A percentile compares a stretch with the other conserved stretches of the same genome.
phyloP scores from a whole-genome alignment of 1,139 yeast genomes.

The Lodderomyces orthopsilosis region DNA sequence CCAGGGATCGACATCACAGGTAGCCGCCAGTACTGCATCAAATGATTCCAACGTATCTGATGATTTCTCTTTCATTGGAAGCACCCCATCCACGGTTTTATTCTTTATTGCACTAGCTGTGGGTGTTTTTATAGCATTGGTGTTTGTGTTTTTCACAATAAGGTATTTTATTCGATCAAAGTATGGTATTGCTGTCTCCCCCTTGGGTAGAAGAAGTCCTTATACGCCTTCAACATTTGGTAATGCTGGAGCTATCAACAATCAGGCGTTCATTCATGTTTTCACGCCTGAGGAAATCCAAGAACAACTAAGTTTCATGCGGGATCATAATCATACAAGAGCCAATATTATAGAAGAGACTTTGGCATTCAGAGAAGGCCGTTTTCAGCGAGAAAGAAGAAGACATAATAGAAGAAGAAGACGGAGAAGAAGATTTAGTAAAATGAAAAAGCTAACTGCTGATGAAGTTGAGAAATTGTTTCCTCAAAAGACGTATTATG shows the following conservation, averaged over 20 bases:
- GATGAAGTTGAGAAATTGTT: slow-evolving; percentile 65
- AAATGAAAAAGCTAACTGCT: slow-evolving; percentile 54
- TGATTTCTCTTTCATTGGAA: slow-evolving; percentile 23
- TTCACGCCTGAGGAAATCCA: slow-evolving; percentile 24
- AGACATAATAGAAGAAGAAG: slow-evolving; percentile 26
- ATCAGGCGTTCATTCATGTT: slow-evolving; percentile 12
- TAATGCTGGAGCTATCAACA: slow-evolving; percentile 3
- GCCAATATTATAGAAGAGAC: slow-evolving; percentile 32
- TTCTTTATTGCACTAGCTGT: slow-evolving; percentile 62
- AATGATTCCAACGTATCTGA: background rate
- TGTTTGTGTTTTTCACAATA: slow-evolving; percentile 57
- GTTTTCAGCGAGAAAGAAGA: slow-evolving; percentile 19
- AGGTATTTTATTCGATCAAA: slow-evolving; percentile 56
- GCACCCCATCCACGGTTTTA: slow-evolving; percentile 57
- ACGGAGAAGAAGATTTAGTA: slow-evolving; percentile 37
- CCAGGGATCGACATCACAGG: background rate
- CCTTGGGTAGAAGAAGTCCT: slow-evolving; percentile 18
- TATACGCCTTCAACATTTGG: background rate
- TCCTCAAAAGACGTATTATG: slow-evolving; percentile 60
- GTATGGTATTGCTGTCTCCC: slow-evolving; percentile 53
- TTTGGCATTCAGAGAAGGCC: slow-evolving; percentile 18
- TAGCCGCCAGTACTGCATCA: background rate
- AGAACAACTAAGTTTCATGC: slow-evolving; percentile 35
- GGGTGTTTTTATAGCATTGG: slow-evolving; percentile 55
- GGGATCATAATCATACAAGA: slow-evolving; percentile 30